Conservation (phyloP, 495 filamentous ascomycete genomes). For the Xylaria bambusicola region DNA sequence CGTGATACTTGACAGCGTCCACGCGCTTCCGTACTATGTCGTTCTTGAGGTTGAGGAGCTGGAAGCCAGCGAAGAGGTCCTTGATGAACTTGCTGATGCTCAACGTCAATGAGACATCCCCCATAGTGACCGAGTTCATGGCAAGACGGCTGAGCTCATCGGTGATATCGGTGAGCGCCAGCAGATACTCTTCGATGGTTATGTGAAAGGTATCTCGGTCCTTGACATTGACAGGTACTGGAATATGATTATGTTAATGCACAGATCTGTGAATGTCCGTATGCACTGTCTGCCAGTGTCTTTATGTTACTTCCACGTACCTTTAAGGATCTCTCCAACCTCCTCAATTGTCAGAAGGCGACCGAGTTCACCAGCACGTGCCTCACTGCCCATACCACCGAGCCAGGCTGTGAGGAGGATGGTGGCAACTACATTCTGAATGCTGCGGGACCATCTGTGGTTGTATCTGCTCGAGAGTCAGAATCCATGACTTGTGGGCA, state of each 20-base stretch:
- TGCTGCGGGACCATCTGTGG: constrained; percentile 73
- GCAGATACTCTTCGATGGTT: constrained; percentile 94
- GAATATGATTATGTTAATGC: neutral
- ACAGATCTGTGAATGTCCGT: neutral
- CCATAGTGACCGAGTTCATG: constrained; percentile 94
- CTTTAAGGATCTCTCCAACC: constrained; percentile 71
- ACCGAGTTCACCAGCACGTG: constrained; percentile 46
- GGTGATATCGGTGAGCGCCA: constrained; percentile 78
- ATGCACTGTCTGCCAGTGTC: neutral
- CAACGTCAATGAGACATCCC: constrained; percentile 79
- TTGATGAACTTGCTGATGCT: constrained; percentile 92
- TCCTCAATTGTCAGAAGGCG: constrained; percentile 85
- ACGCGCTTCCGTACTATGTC: constrained; percentile 83
- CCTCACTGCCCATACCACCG: constrained; percentile 56
- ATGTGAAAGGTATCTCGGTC: constrained; percentile 88
- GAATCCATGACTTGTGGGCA: neutral
- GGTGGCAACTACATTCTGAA: constrained; percentile 78
- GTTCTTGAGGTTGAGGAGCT: constrained; percentile 96
- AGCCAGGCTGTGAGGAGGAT: constrained; percentile 78
- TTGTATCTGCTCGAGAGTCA: constrained; percentile 62
- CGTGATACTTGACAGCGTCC: constrained; percentile 93
- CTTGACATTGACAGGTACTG: constrained; percentile 95
- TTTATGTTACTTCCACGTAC: constrained; percentile 45
- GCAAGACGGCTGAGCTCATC: constrained; percentile 90
- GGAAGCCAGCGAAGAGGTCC: constrained; percentile 92